Evolutionary conservation across 495 filamentous ascomycete genomes (phyloP), one percentile per base, ranked within the genome.

Genomic region (Podospora sp.): DNA sequence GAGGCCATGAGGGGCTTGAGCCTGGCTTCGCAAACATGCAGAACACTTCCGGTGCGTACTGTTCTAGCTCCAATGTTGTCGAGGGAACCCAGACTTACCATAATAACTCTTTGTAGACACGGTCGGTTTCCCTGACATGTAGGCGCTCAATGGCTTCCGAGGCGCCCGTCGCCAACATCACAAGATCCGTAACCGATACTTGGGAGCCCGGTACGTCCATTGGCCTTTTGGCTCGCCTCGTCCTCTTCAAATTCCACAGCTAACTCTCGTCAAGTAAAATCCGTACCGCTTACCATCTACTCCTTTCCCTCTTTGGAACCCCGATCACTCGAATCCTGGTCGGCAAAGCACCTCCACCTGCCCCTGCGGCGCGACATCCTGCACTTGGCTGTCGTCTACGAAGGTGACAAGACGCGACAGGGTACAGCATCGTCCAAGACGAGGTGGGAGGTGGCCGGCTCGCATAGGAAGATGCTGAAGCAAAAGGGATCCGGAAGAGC

Each of bases 291-390:
- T 12, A 98, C 95, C 58, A 85, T 96, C 81, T 91, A 97, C 87
- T 79, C 84, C 71, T 99, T 97, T 83, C 95, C 96, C 36, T 82
- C 88, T 18, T 88, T 98, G 82, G 93, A 97, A 77, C 95, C 95
- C 24, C 75, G 88, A 56, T 85, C 88, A 40, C 90, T 96, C 76
- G 86, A 91, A 68, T 77, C 87, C 75, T 98, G 93, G 83, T 88
- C 91, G 8, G 77, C 85, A 65, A 91, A 90, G 67, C 91, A 97
- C 75, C 89, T 99, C 6, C 76, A 89, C 74, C 85, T 97, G 55
- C 95, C 95, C 6, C 83, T 97, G 18, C 92, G 95, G 11, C 89
- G 90, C 73, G 95, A 99, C 73, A 89, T 99, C 64, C 88, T 99
- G 21, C 96, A 98, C 78, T 87, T 94, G 29, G 95, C 96, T 66